Base-by-base conservation (phyloP, 805 yeast species). In the Sungouiozyma intestinalis region DNA sequence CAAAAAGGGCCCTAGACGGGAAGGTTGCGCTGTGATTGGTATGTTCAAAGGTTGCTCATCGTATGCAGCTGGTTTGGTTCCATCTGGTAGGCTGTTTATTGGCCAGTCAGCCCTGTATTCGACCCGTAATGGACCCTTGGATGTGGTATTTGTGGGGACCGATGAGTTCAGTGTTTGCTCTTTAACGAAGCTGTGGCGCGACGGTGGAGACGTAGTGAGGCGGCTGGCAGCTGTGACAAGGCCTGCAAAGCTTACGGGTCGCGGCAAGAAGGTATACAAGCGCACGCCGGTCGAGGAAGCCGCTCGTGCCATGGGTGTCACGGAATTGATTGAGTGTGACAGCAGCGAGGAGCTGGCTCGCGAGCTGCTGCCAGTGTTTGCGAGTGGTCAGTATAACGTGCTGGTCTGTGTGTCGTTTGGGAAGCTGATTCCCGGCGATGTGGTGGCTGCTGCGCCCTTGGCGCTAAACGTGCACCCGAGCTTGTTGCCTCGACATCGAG, bases 351-450 rank as follows among this genome's bases (percentile, higher is more conserved):
- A 45, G n/a, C 35, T 52, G 48, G 27, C 48, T 16, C 45, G 40
- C 4, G 37, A 47, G 16, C 16, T 46, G 27, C 9, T 16, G 9
- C 43, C 47, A n/a, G 18, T 39, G 17, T 39, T 41, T 16, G 64
- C 24, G 45, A 48, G 0, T 38, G 45, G 0, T 44, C 57, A 1
- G 42, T 58, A 2, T 80, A 72, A 57, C 47, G 56, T 87, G 48
- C 81, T 87, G 1, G 69, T 92, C n/a, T 97, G 97, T 0, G 97
- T 87, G 1, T 86, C 97, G 0, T 92, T 78, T 58, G 98, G 97
- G 0, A 69, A 70, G 40, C 65, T 90, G 36, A 86, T 92, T 3
- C 97, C 97, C 0, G 64, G 62, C 0, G 44, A 58, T 2, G 76
- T 86, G 48, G 60, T 92, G 1, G 39, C 54, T 0, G 39, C 58